These are phyloP conservation scores for Auriscalpium vulgare DNA, from an alignment of 768 basidiomycete species.

Conservation along the genomic window DNA sequence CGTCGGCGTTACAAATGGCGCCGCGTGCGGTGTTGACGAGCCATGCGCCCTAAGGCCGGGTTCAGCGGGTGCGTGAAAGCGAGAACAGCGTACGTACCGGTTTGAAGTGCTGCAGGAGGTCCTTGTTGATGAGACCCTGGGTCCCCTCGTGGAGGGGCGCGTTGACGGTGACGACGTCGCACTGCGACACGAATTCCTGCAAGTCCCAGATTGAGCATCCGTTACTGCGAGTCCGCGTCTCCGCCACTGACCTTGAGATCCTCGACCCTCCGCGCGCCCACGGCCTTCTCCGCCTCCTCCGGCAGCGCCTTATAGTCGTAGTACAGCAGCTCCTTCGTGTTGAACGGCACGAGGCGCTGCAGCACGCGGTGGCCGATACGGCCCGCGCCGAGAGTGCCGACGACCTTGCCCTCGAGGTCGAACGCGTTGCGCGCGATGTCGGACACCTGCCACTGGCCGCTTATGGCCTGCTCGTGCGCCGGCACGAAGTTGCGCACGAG, in stretches of 20 bases:
- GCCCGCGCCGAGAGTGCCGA: too few relatives aligned
- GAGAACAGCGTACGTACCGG: slow-evolving; percentile 13
- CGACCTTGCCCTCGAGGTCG: too few relatives aligned
- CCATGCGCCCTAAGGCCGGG: slow-evolving; percentile 19
- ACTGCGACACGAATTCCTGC: slow-evolving; percentile 11
- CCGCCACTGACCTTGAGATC: slow-evolving; percentile 20
- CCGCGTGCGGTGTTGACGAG: slow-evolving; percentile 8
- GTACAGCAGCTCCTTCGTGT: slow-evolving; percentile 31
- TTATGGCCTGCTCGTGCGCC: slow-evolving; percentile 30
- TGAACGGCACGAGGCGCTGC: too few relatives aligned
- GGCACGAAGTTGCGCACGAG: slow-evolving; percentile 36
- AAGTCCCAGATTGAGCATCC: not conserved
- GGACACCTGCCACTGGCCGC: slow-evolving; percentile 32
- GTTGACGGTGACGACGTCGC: slow-evolving; percentile 25
- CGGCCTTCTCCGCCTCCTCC: slow-evolving; percentile 22
- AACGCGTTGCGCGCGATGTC: too few relatives aligned
- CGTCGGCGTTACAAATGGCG: too few relatives aligned
- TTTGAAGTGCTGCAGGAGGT: slow-evolving; percentile 35
- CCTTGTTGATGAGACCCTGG: slow-evolving; percentile 31
- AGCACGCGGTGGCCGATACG: too few relatives aligned
- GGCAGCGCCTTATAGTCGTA: slow-evolving; percentile 29
- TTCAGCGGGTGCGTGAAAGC: not conserved
- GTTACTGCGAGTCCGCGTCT: slow-evolving; percentile 5
- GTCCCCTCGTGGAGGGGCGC: slow-evolving; percentile 30
- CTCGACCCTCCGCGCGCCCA: slow-evolving; percentile 31